A percentile compares a stretch with the other conserved stretches of the same genome.
Conservation (phyloP, 75 land plant species). For the Gnetum montanum region DNA sequence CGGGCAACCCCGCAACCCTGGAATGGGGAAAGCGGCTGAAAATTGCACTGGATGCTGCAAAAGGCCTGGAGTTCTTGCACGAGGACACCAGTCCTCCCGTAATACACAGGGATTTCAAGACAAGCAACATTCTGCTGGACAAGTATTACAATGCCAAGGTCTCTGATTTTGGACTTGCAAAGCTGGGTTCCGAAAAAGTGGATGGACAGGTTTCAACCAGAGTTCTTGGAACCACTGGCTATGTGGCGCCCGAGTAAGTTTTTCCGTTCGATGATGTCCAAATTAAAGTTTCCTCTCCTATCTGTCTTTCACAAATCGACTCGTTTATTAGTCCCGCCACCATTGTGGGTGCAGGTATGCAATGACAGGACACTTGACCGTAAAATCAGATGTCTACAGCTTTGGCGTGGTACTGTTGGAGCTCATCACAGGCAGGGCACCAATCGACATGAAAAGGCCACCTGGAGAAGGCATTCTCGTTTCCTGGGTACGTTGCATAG, state of each 20-base stretch:
- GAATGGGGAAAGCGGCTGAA: constrained; percentile 64
- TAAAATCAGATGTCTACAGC: constrained; percentile 92
- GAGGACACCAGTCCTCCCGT: constrained; percentile 72
- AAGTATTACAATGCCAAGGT: constrained; percentile 68
- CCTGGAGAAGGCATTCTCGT: constrained; percentile 72
- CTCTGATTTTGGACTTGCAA: constrained; percentile 37
- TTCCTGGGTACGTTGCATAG: constrained; percentile 56
- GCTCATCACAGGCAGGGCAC: constrained; percentile 77
- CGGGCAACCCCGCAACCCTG: constrained; percentile 20
- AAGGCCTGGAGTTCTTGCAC: constrained; percentile 69
- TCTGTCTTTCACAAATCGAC: too few relatives aligned
- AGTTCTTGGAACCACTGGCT: constrained; percentile 23
- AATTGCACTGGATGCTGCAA: constrained; percentile 74
- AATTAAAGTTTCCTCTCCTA: too few relatives aligned
- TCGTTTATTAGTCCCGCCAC: too few relatives aligned
- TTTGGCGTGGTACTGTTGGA: constrained; percentile 79
- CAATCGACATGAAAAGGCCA: constrained; percentile 62
- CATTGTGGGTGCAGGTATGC: constrained; percentile 48
- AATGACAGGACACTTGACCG: constrained; percentile 73
- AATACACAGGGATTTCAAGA: constrained; percentile 78
- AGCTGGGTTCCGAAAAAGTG: constrained; percentile 23
- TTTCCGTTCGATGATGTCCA: neutral
- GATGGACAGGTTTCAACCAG: constrained; percentile 26
- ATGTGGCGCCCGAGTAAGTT: constrained; percentile 28
- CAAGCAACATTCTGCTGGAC: constrained; percentile 19